Evolutionary conservation across 495 filamentous ascomycete species (phyloP).

Genomic region (Lasiosphaeria hispida): DNA sequence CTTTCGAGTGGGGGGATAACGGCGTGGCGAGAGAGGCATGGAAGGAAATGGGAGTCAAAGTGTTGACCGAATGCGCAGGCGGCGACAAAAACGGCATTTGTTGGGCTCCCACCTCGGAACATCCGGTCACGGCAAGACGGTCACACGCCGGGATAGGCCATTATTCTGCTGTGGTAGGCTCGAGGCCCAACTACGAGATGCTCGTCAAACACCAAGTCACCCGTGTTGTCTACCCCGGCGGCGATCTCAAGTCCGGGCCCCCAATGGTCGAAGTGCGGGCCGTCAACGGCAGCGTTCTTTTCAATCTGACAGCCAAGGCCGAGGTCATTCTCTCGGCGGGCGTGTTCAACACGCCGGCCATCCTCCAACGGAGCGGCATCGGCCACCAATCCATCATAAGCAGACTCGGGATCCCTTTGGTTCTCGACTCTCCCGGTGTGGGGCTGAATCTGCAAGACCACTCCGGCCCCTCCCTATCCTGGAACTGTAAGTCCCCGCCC

Average conservation of each 20-base stretch:
- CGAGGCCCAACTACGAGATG: too few species aligned
- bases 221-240: slow-evolving; percentile 23
- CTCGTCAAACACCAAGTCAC: slow-evolving; percentile 30
- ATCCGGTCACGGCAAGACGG: too few species aligned
- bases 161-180: too few species aligned
- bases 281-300: slow-evolving; percentile 3
- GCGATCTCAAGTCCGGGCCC: slow-evolving; percentile 9
- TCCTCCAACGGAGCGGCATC: slow-evolving; percentile 5
- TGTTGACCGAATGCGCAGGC: not conserved
- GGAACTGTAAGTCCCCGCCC: too few species aligned
- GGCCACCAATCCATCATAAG: not conserved
- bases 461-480: not conserved
- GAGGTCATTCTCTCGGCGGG: slow-evolving; percentile 51
- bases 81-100: too few species aligned
- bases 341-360: slow-evolving; percentile 42
- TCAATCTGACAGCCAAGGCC: slow-evolving; percentile 30
- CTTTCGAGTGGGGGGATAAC: not conserved
- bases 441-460: slow-evolving; percentile 5
- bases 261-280: slow-evolving; percentile 14
- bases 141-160: too few species aligned
- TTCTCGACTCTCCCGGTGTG: slow-evolving; percentile 2
- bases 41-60: not conserved
- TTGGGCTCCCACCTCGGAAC: too few species aligned
- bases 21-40: not conserved
- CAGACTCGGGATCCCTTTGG: not conserved